Evolutionary conservation across 257 asterid species (phyloP), one percentile per base, ranked within the genome.

Genomic region (Nicotiana benthamiana): DNA sequence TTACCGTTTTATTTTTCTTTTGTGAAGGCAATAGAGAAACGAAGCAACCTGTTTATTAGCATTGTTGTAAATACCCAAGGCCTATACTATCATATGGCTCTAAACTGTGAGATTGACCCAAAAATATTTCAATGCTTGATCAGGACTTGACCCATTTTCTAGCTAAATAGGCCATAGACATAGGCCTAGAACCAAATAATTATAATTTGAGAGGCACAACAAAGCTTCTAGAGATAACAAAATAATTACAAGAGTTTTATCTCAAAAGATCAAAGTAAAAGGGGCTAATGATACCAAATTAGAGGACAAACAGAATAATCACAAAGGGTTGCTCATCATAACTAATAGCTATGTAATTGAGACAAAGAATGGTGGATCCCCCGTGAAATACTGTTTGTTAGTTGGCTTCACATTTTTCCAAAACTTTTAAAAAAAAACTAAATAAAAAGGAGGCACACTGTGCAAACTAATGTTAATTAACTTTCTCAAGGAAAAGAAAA

Each of bases 381-480:
- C 51, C 26, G 75, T 17, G 20, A 63, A 67, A 40, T 22, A 22
- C 43, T 9, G 40, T 72, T 60, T 15, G 43, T 48, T 24, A 74
- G 61, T 74, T 48, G 79, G 40, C 17, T 46, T 74, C 61, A 46
- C 78, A 74, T 74, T 6, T 9, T 74, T n/a, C 78, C 63, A 74
- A 57, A 74, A 22, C 26, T 4, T 24, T 20, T 22, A n/a, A n/a
- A 48, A 74, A 56, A 51, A 51, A 24, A 72, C 24, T 24, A 5
- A 48, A 24, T 48, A 15, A 24, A 40, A 40, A 40, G 59, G 24
- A 2, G 61, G 24, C 43, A 74, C 26, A 48, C 79, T 48, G 22
- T 70, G 79, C 79, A 48, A 74, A 48, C 61, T 74, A 74, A 48
- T 26, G 79, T 26, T 48, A 48, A 74, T 26, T 3, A 74, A 48